A percentile compares a stretch with the other conserved stretches of the same genome.
phyloP scores from a whole-genome alignment of 768 basidiomycete species.

The Suillus hirtellus region DNA sequence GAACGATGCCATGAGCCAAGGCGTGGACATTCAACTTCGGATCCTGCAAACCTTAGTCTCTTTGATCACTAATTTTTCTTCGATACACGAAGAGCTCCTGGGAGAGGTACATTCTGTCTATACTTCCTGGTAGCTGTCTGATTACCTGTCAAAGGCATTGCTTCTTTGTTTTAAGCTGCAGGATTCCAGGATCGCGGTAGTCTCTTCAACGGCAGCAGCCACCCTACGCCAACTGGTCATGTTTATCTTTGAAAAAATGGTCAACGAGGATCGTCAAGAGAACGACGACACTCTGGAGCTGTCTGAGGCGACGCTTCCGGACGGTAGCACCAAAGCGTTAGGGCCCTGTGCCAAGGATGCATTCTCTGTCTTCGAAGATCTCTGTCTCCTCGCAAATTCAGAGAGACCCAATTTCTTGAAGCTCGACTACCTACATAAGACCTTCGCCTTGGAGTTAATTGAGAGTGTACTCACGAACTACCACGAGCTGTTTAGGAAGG shows the following conservation, averaged over 20 bases:
- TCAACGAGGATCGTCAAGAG: constrained; percentile 64
- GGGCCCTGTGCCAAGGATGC: constrained; percentile 82
- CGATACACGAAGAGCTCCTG: constrained; percentile 75
- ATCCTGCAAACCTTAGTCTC: constrained; percentile 91
- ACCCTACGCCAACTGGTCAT: constrained; percentile 95
- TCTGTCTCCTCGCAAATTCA: constrained; percentile 84
- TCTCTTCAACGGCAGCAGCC: constrained; percentile 95
- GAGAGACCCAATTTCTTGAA: constrained; percentile 82
- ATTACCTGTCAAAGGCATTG: constrained; percentile 56
- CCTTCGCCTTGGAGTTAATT: constrained; percentile 95
- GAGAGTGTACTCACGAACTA: constrained; percentile 96
- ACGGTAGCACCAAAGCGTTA: constrained; percentile 62
- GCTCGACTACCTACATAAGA: constrained; percentile 82
- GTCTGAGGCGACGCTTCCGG: constrained; percentile 59
- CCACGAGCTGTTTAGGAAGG: constrained; percentile 81
- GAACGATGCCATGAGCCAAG: constrained; percentile 86
- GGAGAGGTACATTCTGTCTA: constrained; percentile 63
- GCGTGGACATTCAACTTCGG: constrained; percentile 94
- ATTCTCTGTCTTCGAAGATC: constrained; percentile 87
- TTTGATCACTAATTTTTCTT: constrained; percentile 84
- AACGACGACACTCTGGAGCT: constrained; percentile 17
- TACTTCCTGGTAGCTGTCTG: too few relatives aligned
- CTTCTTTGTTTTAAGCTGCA: constrained; percentile 95
- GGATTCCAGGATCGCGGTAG: constrained; percentile 93
- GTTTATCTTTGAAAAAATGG: constrained; percentile 96